Conservation (phyloP, 2,329 filamentous ascomycete genomes). For the Celoporthe dispersa region DNA sequence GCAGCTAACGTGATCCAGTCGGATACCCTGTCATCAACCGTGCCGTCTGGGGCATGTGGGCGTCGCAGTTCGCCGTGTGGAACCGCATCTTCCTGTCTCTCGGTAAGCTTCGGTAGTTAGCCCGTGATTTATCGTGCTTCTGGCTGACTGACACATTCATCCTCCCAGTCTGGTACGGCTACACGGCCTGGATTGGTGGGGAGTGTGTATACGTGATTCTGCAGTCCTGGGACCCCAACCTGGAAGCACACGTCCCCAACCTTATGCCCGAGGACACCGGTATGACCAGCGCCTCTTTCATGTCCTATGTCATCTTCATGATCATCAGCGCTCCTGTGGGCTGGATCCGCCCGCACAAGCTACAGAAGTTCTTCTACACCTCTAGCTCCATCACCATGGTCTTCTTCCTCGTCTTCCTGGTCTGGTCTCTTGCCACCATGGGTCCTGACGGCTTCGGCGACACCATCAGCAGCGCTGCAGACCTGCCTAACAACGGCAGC, state of each 20-base stretch:
- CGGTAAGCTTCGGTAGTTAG: conserved; percentile 40
- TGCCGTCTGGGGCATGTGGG: conserved; percentile 53
- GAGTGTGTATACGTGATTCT: conserved; percentile 51
- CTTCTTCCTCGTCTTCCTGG: conserved; percentile 47
- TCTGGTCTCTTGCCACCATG: conserved; percentile 51
- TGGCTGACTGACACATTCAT: no score
- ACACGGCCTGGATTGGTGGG: conserved; percentile 52
- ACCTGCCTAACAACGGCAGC: conserved; percentile 36
- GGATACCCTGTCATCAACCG: conserved; percentile 55
- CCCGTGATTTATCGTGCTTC: conserved; percentile 35
- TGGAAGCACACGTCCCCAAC: conserved; percentile 49
- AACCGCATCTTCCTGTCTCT: conserved; percentile 53
- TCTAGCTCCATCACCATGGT: conserved; percentile 45
- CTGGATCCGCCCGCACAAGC: conserved; percentile 49
- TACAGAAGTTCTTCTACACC: conserved; percentile 48
- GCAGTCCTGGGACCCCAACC: conserved; percentile 48
- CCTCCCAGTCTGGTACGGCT: conserved; percentile 42
- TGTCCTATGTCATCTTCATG: conserved; percentile 50
- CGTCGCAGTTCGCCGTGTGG: conserved; percentile 51
- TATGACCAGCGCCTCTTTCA: conserved; percentile 50
- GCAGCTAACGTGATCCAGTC: conserved; percentile 50
- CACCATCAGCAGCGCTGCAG: conserved; percentile 35
- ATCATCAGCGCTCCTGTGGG: conserved; percentile 48
- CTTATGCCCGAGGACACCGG: conserved; percentile 45
- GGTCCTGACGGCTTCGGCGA: conserved; percentile 45